phyloP scores from a whole-genome alignment of 2,329 filamentous ascomycete species.

The Nannizziopsis barbatae region DNA sequence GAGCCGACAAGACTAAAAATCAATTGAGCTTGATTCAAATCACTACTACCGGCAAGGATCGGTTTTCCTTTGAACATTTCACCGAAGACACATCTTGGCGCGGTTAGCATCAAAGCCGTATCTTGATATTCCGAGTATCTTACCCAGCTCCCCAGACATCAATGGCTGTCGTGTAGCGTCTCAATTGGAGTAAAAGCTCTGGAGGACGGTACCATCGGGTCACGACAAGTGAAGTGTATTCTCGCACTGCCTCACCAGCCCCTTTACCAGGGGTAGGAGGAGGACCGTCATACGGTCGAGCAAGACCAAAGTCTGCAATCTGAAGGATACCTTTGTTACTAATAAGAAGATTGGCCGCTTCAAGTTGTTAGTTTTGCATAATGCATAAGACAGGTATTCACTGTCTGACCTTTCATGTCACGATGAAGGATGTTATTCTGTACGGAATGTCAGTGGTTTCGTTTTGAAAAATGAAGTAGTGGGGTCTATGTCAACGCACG shows the following conservation, averaged over 20 bases:
- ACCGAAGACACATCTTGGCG: conserved; percentile 76
- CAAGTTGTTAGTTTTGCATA: conserved; percentile 1
- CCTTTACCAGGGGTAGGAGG: conserved; percentile 65
- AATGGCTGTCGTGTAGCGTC: conserved; percentile 91
- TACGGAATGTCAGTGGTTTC: conserved; percentile 12
- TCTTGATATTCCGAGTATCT: conserved; percentile 26
- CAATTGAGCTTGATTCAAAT: conserved; percentile 77
- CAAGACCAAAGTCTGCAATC: conserved; percentile 94
- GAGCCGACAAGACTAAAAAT: conserved; percentile 90
- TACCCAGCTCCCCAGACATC: conserved; percentile 97
- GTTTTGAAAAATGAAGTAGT: background rate
- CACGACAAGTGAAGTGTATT: conserved; percentile 94
- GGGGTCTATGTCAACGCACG: conserved; percentile 24
- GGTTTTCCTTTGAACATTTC: conserved; percentile 95
- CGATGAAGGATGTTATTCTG: conserved; percentile 74
- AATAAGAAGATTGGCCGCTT: conserved; percentile 86
- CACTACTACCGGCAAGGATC: conserved; percentile 80
- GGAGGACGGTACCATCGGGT: conserved; percentile 95
- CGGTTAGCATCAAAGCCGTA: conserved; percentile 19
- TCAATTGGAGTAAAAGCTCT: conserved; percentile 76
- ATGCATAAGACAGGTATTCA: background rate
- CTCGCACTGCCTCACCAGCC: conserved; percentile 71
- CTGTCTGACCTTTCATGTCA: conserved; percentile 67
- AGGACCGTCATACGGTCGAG: conserved; percentile 79
- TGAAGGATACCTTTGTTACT: conserved; percentile 88